Evolutionary conservation across 768 basidiomycete genomes (phyloP), one percentile per base, ranked within the genome.

Genomic region (Nevesoporus exiguus): DNA sequence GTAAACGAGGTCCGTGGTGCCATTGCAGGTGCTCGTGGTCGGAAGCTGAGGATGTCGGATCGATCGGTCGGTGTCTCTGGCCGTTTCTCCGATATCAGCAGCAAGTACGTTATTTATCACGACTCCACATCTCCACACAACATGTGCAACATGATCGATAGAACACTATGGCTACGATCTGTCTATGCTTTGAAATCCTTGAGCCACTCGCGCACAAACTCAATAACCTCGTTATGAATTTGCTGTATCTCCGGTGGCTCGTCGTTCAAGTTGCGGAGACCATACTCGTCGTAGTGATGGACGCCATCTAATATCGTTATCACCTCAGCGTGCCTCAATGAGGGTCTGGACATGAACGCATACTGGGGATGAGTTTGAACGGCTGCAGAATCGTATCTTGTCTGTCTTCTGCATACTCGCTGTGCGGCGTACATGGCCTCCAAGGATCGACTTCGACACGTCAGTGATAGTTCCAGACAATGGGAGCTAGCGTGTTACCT

Each of bases 321-420:
- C 19, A 13, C 30, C 37, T 40, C 25, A 59, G 49, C 27, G 7
- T 24, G 34, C 21, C 17, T 46, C 27, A 45, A 49, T 5, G 10
- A 30, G 21, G 3, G 25, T 40, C 0, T 19, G 30, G 54, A 47
- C 25, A 9, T 10, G 29, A 24, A 42, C 17, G 76, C 85, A 24
- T 59, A 93, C 93, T 77, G 10, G 86, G 86, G 54, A 97, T 97
- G 39, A 95, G 64, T 67, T 94, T 93, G 73, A 93, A 93, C 0
- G 95, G 95, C 36, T 79, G 76, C 33, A 84, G 63, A 15, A 85
- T 70, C 1, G 91, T 93, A 69, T 93, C 91, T 40, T 76, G 68
- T 17, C 93, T 77, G 44, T 82, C 76, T 7, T 72, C 63, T 3
- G 93, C 92, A 47, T 89, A 81, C 47, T 80, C 75, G 58, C 88